These are phyloP conservation scores for Liquidambar formosana DNA, from an alignment of 164 flowering plant genomes.

Conservation along the genomic window DNA sequence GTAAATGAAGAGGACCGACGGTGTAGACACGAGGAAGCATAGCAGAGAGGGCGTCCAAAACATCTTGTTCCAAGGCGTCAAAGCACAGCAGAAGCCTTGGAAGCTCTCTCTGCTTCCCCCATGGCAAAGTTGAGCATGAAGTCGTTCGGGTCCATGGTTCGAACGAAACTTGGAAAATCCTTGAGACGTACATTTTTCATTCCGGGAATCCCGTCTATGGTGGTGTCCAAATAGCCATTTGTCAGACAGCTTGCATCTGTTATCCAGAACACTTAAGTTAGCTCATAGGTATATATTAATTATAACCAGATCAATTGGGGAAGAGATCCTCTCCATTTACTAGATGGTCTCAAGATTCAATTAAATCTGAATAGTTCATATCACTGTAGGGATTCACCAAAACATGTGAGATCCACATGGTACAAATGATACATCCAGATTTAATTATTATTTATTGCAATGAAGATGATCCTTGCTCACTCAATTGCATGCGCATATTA, in stretches of 20 bases:
- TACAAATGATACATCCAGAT: too few species aligned
- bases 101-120: slow-evolving; percentile 4
- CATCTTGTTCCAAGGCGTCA: slow-evolving; percentile 19
- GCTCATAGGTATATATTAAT: not conserved
- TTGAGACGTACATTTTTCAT: slow-evolving; percentile 27
- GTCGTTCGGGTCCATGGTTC: slow-evolving; percentile 23
- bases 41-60: slow-evolving; percentile 13
- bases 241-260: slow-evolving; percentile 30
- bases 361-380: not conserved
- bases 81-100: slow-evolving; percentile 17
- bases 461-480: too few species aligned
- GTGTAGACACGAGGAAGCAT: slow-evolving; percentile 13
- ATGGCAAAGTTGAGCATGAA: slow-evolving; percentile 13
- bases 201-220: slow-evolving; percentile 39
- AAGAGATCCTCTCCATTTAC: too few species aligned
- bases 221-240: slow-evolving; percentile 32
- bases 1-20: slow-evolving; percentile 32
- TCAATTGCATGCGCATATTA: too few species aligned
- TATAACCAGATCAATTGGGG: not conserved
- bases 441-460: too few species aligned
- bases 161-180: slow-evolving; percentile 26
- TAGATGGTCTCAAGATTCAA: not conserved
- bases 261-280: not conserved
- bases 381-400: too few species aligned
- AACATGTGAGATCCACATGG: too few species aligned